Evolutionary conservation across 495 filamentous ascomycete species (phyloP), one percentile per base, ranked within the genome.

Genomic region (Ramalina peruviana): DNA sequence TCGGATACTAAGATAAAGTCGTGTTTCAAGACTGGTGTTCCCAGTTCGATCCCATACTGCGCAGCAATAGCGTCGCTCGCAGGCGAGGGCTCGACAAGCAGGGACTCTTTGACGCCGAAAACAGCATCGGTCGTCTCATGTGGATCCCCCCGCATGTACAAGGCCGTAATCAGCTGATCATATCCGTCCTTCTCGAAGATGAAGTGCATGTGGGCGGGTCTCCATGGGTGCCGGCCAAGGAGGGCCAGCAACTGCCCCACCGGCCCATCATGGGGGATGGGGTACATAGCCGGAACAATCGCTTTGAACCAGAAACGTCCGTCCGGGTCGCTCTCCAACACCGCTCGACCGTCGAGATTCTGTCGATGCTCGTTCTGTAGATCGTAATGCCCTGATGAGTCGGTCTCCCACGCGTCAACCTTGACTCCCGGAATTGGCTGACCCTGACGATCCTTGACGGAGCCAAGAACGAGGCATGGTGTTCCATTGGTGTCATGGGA

Each of bases 371-470:
- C 67, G 59, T 90, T 82, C 67, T 95, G 89, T 50, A 94, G 86
- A 65, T 96, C 89, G 62, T 96, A 96, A 56, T 82, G 80, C 11
- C 89, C 89, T 23, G 79, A 78, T 46, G 76, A 81, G 58, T 96
- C 88, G 16, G 88, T 90, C 67, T 94, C 89, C 89, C 89, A 96
- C 59, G 95, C 87, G 63, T 95, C 87, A 55, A 94, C 76, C 61
- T 82, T 85, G 2, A 83, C 86, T 43, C 69, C 78, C 12, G 68
- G 50, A 21, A 95, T 69, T 0, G 89, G 86, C 11, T 67, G 68
- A 0, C 86, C 88, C 6, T 60, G 27, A 1, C 73, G 76, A 64
- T 94, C 85, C 43, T 72, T 75, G 49, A 96, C 67, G 0, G 75
- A 84, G 67, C 88, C 90, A 15, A 88, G 59, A 13, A 86, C 81